phyloP scores from a whole-genome alignment of 768 basidiomycete species.

The Strobilomyces dryophilus region DNA sequence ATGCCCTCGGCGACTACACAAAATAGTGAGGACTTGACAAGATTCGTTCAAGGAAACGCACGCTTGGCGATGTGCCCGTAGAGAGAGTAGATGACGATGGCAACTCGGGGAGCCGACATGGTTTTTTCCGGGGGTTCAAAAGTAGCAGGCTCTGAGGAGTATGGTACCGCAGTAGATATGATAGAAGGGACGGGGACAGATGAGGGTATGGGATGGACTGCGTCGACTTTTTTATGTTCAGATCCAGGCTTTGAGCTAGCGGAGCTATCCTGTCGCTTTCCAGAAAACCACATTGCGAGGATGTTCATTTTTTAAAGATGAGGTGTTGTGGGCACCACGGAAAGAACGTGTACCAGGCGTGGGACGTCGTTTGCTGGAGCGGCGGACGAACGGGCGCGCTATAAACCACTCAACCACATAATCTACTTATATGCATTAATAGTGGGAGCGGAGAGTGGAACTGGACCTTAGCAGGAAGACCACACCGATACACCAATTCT shows the following conservation, averaged over 20 bases:
- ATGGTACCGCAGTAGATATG: neutral
- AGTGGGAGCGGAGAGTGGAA: neutral
- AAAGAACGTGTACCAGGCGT: constrained; percentile 18
- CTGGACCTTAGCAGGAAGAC: constrained; percentile 1
- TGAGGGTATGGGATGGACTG: neutral
- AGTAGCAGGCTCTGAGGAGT: too few relatives aligned
- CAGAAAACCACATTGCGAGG: constrained; percentile 36
- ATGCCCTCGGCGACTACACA: constrained; percentile 30
- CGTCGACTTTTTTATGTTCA: constrained; percentile 11
- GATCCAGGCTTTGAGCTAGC: constrained; percentile 22
- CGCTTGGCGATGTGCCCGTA: constrained; percentile 48
- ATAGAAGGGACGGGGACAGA: neutral
- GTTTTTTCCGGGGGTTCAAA: neutral
- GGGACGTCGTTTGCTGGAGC: constrained; percentile 15
- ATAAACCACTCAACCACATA: constrained; percentile 17
- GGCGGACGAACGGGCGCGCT: constrained; percentile 9
- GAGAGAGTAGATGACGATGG: constrained; percentile 47
- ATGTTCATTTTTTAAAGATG: neutral
- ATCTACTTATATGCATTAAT: constrained; percentile 12
- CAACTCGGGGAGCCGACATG: constrained; percentile 34
- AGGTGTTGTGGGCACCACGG: neutral
- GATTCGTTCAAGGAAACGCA: constrained; percentile 23
- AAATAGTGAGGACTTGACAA: neutral
- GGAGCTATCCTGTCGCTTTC: constrained; percentile 34
- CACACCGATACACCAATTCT: neutral